Conservation (phyloP, 2,329 filamentous ascomycete species). For the Penicillium sp. region DNA sequence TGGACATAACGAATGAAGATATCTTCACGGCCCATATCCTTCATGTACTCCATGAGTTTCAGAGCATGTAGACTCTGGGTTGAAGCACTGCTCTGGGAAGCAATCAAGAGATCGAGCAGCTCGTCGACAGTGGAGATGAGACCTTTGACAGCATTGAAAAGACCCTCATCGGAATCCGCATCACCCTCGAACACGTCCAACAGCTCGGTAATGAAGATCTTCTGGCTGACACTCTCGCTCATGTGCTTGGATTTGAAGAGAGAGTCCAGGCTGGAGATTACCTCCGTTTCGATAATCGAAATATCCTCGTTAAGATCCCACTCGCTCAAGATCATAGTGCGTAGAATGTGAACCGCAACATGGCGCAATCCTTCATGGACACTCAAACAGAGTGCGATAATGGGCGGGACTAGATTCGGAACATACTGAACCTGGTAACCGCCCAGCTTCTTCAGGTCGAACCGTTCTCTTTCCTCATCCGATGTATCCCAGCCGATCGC, state of each 20-base stretch:
- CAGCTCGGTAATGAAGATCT: conserved; percentile 87
- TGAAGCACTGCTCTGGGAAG: conserved; percentile 75
- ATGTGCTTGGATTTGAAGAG: conserved; percentile 88
- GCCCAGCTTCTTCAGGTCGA: conserved; percentile 81
- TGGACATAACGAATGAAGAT: conserved; percentile 97
- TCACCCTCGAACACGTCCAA: conserved; percentile 78
- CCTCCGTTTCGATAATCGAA: conserved; percentile 88
- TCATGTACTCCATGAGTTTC: conserved; percentile 91
- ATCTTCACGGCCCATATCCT: conserved; percentile 95
- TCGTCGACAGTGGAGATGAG: conserved; percentile 86
- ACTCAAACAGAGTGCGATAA: conserved; percentile 91
- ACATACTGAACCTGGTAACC: conserved; percentile 99
- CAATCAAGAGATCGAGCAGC: conserved; percentile 86
- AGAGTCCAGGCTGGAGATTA: conserved; percentile 89
- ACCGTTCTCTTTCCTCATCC: conserved; percentile 75
- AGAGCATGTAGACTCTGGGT: conserved; percentile 88
- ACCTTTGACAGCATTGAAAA: conserved; percentile 76
- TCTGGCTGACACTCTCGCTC: conserved; percentile 87
- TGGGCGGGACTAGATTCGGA: conserved; percentile 84
- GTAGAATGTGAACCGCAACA: conserved; percentile 89
- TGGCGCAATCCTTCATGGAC: conserved; percentile 88
- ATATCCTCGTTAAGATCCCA: conserved; percentile 95
- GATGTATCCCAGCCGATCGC: conserved; percentile 95
- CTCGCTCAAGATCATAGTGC: conserved; percentile 98
- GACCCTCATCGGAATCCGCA: conserved; percentile 68